A percentile compares a stretch with the other conserved stretches of the same genome.
phyloP scores from a whole-genome alignment of 805 yeast species.

The Debaryomyces maramus region DNA sequence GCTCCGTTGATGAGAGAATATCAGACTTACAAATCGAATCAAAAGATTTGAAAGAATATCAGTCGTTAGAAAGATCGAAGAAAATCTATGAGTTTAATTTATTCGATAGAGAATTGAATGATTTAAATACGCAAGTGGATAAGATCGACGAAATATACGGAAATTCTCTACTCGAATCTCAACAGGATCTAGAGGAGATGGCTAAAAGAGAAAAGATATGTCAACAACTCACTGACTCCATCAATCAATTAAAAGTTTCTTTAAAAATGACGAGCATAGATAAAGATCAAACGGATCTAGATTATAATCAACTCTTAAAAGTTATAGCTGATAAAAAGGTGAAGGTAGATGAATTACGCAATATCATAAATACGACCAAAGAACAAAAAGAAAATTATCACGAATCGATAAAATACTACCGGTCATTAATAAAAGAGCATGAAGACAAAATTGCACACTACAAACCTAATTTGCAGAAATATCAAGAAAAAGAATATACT shows the following conservation, averaged over 20 bases:
- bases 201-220: slow-evolving; percentile 60
- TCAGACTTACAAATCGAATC: slow-evolving; percentile 80
- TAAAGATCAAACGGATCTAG: slow-evolving; percentile 50
- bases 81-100: slow-evolving; percentile 74
- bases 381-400: slow-evolving; percentile 27
- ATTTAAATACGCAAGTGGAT: slow-evolving; percentile 60
- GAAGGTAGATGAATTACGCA: slow-evolving; percentile 42
- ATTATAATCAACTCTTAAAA: slow-evolving; percentile 49
- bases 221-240: slow-evolving; percentile 42
- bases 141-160: slow-evolving; percentile 58
- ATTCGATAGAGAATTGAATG: slow-evolving; percentile 72
- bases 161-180: slow-evolving; percentile 51
- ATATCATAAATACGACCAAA: slow-evolving; percentile 29
- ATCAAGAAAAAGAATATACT: slow-evolving; percentile 40
- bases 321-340: slow-evolving; percentile 51
- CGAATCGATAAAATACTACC: slow-evolving; percentile 19
- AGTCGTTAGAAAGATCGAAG: slow-evolving; percentile 62
- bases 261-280: slow-evolving; percentile 58
- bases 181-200: slow-evolving; percentile 52
- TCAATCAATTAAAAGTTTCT: slow-evolving; percentile 48
- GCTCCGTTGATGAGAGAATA: slow-evolving; percentile 67
- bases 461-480: slow-evolving; percentile 42
- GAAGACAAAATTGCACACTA: slow-evolving; percentile 35
- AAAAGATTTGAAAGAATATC: slow-evolving; percentile 69
- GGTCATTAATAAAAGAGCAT: slow-evolving; percentile 32